Conservation (phyloP, 768 basidiomycete genomes). For the Xerocomus potaroensis region DNA sequence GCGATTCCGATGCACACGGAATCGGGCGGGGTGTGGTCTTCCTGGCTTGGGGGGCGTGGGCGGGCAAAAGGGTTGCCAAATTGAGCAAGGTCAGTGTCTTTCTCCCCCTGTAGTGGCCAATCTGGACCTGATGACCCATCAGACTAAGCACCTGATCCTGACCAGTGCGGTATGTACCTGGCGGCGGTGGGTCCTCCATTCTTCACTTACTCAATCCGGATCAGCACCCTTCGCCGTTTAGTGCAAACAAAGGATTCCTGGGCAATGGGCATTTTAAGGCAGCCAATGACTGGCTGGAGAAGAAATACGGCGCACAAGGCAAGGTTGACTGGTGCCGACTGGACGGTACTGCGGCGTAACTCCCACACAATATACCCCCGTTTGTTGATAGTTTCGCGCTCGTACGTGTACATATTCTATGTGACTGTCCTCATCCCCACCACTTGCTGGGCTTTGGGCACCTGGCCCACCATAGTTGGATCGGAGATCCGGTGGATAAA, state of each 20-base stretch:
- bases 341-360: constrained; percentile 22
- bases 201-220: constrained; percentile 27
- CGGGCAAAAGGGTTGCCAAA: constrained; percentile 75
- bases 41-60: constrained; percentile 88
- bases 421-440: constrained; percentile 9
- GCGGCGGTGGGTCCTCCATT: constrained; percentile 13
- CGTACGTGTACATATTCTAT: constrained; percentile 18
- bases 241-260: constrained; percentile 75
- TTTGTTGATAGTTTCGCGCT: constrained; percentile 26
- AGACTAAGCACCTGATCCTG: constrained; percentile 80
- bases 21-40: constrained; percentile 76
- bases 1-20: constrained; percentile 39
- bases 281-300: constrained; percentile 84
- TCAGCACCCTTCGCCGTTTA: constrained; percentile 82
- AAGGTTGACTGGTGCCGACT: constrained; percentile 71
- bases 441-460: constrained; percentile 20
- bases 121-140: constrained; percentile 19
- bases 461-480: constrained; percentile 6
- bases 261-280: constrained; percentile 86
- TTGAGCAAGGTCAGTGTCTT: constrained; percentile 56
- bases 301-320: constrained; percentile 68
- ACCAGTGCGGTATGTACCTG: constrained; percentile 59
- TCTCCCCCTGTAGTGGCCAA: constrained; percentile 9
- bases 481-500: constrained; percentile 21
- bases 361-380: constrained; percentile 18